Evolutionary conservation across 2,329 filamentous ascomycete species (phyloP).

Genomic region (Nigrospora oryzae): DNA sequence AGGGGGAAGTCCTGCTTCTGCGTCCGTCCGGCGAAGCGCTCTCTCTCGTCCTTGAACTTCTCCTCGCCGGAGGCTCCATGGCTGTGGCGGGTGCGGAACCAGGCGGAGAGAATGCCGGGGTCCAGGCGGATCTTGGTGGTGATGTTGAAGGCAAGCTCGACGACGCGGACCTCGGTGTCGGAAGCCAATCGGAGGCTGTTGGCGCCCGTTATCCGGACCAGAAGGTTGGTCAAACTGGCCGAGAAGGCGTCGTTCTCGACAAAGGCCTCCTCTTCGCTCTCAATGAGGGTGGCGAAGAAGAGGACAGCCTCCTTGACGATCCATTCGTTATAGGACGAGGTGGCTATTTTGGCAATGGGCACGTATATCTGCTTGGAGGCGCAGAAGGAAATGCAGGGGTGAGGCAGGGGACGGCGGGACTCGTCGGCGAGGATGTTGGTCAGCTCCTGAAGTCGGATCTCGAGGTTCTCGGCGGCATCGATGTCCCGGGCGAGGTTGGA

Average conservation of each 20-base stretch:
- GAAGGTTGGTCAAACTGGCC: constrained; percentile 75
- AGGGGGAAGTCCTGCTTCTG: constrained; percentile 90
- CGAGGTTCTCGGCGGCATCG: constrained; percentile 54
- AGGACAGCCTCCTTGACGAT: constrained; percentile 78
- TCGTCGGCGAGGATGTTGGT: constrained; percentile 78
- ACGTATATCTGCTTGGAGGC: constrained; percentile 83
- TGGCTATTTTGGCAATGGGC: constrained; percentile 80
- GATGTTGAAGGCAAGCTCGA: constrained; percentile 92
- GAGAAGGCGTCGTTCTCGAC: constrained; percentile 82
- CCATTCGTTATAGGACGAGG: constrained; percentile 74
- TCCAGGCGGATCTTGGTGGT: constrained; percentile 91
- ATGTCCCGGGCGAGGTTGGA: constrained; percentile 51
- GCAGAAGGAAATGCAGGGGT: constrained; percentile 85
- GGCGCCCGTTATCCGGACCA: constrained; percentile 68
- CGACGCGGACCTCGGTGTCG: constrained; percentile 79
- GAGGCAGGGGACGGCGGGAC: constrained; percentile 76
- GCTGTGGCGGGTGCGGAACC: constrained; percentile 64
- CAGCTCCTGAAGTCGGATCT: constrained; percentile 54
- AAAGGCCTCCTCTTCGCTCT: constrained; percentile 94
- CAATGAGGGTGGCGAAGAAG: constrained; percentile 85
- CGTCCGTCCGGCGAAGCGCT: constrained; percentile 74
- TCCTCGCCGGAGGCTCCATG: constrained; percentile 22
- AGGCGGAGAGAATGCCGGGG: constrained; percentile 77
- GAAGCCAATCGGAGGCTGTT: constrained; percentile 66
- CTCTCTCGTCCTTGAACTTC: constrained; percentile 37